phyloP scores from a whole-genome alignment of 1,284 basidiomycete species.

The Cutaneotrichosporon sp. region DNA sequence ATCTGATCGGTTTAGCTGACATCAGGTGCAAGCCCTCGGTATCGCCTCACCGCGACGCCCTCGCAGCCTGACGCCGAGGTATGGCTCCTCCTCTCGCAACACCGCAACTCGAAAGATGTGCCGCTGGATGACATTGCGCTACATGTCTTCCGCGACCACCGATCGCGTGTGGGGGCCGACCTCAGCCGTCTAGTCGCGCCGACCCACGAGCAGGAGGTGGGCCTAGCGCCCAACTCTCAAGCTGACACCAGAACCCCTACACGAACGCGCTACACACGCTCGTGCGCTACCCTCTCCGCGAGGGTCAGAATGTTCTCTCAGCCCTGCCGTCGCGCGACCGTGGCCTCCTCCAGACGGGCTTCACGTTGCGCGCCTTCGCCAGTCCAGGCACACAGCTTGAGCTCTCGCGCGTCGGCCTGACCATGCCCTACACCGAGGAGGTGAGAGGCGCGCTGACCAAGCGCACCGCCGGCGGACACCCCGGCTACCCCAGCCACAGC shows the following conservation, averaged over 20 bases:
- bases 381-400: slow-evolving; percentile 24
- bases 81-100: slow-evolving; percentile 78
- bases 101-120: slow-evolving; percentile 62
- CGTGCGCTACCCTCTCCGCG: slow-evolving; percentile 48
- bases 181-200: slow-evolving; percentile 2
- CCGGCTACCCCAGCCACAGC: slow-evolving; percentile 75
- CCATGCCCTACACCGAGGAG: slow-evolving; percentile 39
- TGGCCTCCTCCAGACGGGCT: slow-evolving; percentile 41
- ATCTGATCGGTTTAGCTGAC: neutral
- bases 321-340: slow-evolving; percentile 41
- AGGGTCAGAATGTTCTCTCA: slow-evolving; percentile 27
- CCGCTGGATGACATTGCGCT: slow-evolving; percentile 70
- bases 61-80: slow-evolving; percentile 53
- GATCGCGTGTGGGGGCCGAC: slow-evolving; percentile 11
- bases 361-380: slow-evolving; percentile 46
- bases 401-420: slow-evolving; percentile 34
- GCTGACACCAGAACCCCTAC: slow-evolving; percentile 54
- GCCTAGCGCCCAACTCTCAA: neutral
- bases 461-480: slow-evolving; percentile 79
- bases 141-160: slow-evolving; percentile 55
- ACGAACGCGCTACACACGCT: slow-evolving; percentile 75
- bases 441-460: slow-evolving; percentile 62
- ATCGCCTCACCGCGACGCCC: slow-evolving; percentile 26
- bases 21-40: slow-evolving; percentile 31
- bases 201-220: slow-evolving; percentile 19